These are phyloP conservation scores for Citrus sp. DNA, from an alignment of 345 rosid genomes.

Conservation along the genomic window DNA sequence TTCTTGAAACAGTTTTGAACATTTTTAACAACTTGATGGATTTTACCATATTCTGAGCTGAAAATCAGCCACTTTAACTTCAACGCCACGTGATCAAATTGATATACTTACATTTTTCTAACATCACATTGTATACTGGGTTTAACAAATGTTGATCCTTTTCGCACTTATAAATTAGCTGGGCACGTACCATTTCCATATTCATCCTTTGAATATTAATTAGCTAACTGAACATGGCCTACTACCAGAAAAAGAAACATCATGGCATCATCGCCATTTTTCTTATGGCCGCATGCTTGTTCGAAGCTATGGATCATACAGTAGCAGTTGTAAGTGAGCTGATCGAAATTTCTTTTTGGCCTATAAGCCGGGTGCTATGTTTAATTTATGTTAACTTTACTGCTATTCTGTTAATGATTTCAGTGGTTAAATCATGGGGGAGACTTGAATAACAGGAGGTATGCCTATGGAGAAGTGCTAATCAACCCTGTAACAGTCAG, in stretches of 20 bases:
- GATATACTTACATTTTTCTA: background rate
- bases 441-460: conserved; percentile 29
- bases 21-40: background rate
- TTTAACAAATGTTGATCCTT: background rate
- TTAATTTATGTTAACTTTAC: background rate
- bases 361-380: background rate
- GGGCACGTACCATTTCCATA: background rate
- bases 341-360: background rate
- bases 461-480: conserved; percentile 18
- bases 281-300: background rate
- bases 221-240: background rate
- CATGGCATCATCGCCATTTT: background rate
- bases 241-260: background rate
- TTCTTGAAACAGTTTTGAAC: background rate
- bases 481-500: conserved; percentile 25
- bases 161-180: background rate
- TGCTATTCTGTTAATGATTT: background rate
- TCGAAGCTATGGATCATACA: background rate
- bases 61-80: background rate
- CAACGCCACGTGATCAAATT: background rate
- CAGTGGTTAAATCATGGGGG: conserved; percentile 53
- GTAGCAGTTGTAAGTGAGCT: conserved; percentile 5
- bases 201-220: background rate
- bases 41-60: background rate
- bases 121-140: no score